A percentile compares a stretch with the other conserved stretches of the same genome.
phyloP scores from a whole-genome alignment of 768 basidiomycete species.

The Russula ochroleuca region DNA sequence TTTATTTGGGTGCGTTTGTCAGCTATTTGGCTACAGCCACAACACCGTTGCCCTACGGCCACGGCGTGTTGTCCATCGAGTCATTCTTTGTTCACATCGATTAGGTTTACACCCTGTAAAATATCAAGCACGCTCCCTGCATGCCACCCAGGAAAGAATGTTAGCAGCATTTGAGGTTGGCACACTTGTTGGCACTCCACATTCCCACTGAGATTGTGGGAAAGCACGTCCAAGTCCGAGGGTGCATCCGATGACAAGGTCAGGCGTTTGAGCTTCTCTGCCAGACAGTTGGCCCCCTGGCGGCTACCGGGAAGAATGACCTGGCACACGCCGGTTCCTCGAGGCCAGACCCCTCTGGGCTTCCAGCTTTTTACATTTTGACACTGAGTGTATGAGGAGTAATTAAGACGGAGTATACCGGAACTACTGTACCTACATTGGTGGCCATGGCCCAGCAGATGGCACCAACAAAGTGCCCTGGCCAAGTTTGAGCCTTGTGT shows the following conservation, averaged over 20 bases:
- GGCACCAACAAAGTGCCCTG: background rate
- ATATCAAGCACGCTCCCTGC: too few relatives aligned
- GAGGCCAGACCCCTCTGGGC: background rate
- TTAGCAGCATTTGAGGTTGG: too few relatives aligned
- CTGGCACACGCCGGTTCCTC: background rate
- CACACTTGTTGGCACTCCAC: too few relatives aligned
- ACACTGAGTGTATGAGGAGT: background rate
- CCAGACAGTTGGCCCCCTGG: background rate
- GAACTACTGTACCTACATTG: too few relatives aligned
- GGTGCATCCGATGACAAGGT: too few relatives aligned
- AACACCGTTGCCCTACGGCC: background rate
- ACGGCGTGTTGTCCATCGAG: too few relatives aligned
- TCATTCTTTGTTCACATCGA: too few relatives aligned
- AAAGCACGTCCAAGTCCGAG: background rate
- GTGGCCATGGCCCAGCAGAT: too few relatives aligned
- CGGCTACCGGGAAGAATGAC: background rate
- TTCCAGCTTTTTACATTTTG: background rate
- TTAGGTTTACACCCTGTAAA: too few relatives aligned
- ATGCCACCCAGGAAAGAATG: too few relatives aligned
- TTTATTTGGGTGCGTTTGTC: constrained; percentile 39
- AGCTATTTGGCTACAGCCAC: constrained; percentile 36
- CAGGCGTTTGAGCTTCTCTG: too few relatives aligned
- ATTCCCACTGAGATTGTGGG: too few relatives aligned
- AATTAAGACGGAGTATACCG: background rate
- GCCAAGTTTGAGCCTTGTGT: background rate